Evolutionary conservation across 352 stramenopile species (phyloP), one percentile per base, ranked within the genome.

Genomic region (Globisporangium cederbergense): DNA sequence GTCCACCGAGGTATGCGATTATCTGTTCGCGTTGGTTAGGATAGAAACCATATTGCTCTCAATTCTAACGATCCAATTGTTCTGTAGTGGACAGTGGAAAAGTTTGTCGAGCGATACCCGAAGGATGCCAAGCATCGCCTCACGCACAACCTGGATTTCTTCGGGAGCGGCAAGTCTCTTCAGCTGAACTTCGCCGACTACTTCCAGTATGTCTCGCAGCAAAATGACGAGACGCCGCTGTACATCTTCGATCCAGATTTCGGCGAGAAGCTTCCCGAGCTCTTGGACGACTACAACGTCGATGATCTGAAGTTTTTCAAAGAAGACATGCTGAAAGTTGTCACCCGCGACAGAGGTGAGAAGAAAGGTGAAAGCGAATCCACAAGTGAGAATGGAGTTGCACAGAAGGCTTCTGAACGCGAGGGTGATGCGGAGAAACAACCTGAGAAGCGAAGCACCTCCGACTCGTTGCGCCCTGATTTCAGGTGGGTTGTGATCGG

Each of bases 171-270:
- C 18, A 68, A 78, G 38, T 81, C 81, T 18, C 86, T 84, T 58
- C 71, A 90, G 67, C 91, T 95, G 79, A 91, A 66, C 14, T 91
- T 96, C 60, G 66, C 70, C 0, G 81, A 96, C 68, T 96, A 90
- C 58, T 72, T 77, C 20, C 64, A 77, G 57, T 96, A 96, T 58
- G 68, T 79, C 3, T 62, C 22, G 22, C 72, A 79, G 14, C 85
- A 94, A 46, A 71, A 91, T 30, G 88, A 96, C 56, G 88, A 96
- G 68, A 94, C 88, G 8, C 88, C 86, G 57, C 63, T 96, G 57
- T 96, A 96, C 73, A 93, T 96, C 45, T 96, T 96, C 40, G 88
- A 96, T 52, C 68, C 83, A 22, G 71, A 74, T 45, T 95, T 96
- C 77, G 88, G 84, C 43, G 83, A 91, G 59, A 92, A 93, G 52